Evolutionary conservation across 306 rosid genomes (phyloP).

Genomic region (Cyamopsis tetragonoloba): DNA sequence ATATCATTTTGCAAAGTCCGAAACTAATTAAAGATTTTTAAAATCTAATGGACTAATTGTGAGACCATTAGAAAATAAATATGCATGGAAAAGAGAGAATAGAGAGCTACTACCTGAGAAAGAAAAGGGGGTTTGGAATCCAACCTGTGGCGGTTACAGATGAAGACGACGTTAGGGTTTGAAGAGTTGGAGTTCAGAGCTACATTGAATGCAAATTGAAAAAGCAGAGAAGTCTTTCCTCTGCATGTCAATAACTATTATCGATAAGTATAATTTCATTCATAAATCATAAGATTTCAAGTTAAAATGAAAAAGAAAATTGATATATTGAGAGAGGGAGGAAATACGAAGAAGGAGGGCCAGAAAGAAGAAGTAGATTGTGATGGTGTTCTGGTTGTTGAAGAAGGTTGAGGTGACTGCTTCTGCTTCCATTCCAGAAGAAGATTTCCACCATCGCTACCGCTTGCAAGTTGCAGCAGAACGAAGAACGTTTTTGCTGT

Average conservation of each 20-base stretch:
- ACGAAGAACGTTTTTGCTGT: no score
- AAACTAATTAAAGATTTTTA: no score
- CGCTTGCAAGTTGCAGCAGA: no score
- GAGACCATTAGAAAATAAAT: no score
- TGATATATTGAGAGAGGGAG: not conserved
- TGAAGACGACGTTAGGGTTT: constrained; percentile 51
- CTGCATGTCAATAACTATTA: constrained; percentile 28
- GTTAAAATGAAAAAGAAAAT: not conserved
- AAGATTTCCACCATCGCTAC: constrained; percentile 50
- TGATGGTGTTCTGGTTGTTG: constrained; percentile 13
- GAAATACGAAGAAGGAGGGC: constrained; percentile 74
- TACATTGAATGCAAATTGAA: constrained; percentile 77
- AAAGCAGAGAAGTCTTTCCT: constrained; percentile 77
- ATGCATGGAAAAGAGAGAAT: not conserved
- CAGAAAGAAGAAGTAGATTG: constrained; percentile 59
- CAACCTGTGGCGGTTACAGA: constrained; percentile 54
- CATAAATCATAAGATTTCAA: not conserved
- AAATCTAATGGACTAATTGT: no score
- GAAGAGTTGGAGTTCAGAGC: constrained; percentile 22
- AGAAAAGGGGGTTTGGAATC: constrained; percentile 84
- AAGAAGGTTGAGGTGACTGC: constrained; percentile 2
- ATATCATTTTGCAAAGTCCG: no score
- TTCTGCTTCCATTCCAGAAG: constrained; percentile 42
- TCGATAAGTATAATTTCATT: no score
- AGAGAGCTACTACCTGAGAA: constrained; percentile 63